Evolutionary conservation across 371 early-diverging fungal species (phyloP).

Genomic region (Lichtheimia hyalospora): DNA sequence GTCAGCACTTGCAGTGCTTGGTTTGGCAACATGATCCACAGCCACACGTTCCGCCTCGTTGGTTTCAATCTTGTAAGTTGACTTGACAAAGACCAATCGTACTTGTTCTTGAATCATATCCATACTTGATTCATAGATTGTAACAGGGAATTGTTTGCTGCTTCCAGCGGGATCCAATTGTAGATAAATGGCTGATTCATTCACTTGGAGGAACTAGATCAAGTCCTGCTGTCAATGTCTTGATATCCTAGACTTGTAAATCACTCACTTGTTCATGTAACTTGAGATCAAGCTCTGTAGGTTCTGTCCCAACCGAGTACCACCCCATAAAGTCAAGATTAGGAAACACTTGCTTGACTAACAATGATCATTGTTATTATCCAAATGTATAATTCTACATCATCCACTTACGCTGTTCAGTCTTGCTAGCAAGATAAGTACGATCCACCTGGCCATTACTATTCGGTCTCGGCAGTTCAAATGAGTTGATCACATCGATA

Average conservation of each 20-base stretch:
- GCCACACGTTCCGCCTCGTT: conserved; percentile 86
- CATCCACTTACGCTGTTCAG: conserved; percentile 69
- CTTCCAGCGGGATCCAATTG: conserved; percentile 69
- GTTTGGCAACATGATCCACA: conserved; percentile 80
- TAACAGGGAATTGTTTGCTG: conserved; percentile 68
- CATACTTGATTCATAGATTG: conserved; percentile 80
- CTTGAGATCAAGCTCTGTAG: conserved; percentile 62
- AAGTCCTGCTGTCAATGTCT: background rate
- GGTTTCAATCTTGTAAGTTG: conserved; percentile 76
- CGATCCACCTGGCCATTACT: conserved; percentile 53
- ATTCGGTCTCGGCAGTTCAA: conserved; percentile 64
- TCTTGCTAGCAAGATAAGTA: conserved; percentile 66
- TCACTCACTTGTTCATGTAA: conserved; percentile 71
- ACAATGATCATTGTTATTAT: background rate
- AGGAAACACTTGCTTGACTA: conserved; percentile 85
- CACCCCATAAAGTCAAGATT: conserved; percentile 84
- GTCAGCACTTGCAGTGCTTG: conserved; percentile 54
- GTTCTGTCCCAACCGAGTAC: conserved; percentile 72
- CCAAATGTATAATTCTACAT: background rate
- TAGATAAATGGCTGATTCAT: conserved; percentile 77
- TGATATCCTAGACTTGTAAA: background rate
- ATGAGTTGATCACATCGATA: conserved; percentile 83
- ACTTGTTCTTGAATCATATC: conserved; percentile 62
- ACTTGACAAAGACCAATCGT: conserved; percentile 65
- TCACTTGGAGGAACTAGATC: conserved; percentile 64